These are phyloP conservation scores for Aureobasidium musti DNA, from an alignment of 2,329 filamentous ascomycete species.

Conservation along the genomic window DNA sequence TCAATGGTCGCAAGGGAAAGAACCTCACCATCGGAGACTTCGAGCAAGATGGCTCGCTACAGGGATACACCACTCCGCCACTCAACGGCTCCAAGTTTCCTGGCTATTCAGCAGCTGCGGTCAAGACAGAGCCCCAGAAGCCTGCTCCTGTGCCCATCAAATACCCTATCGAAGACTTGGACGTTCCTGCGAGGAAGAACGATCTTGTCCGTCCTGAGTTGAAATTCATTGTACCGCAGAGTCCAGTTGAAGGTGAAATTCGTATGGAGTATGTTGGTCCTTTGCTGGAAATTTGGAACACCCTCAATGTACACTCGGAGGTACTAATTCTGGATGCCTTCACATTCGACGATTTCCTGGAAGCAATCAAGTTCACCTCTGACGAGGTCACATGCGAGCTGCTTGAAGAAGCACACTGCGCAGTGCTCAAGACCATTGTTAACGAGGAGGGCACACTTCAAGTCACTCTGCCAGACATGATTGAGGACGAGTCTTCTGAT, in stretches of 20 bases:
- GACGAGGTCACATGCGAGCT: slow-evolving; percentile 77
- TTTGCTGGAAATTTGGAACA: slow-evolving; percentile 91
- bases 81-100: slow-evolving; percentile 24
- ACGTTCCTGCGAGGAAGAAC: slow-evolving; percentile 68
- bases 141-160: slow-evolving; percentile 77
- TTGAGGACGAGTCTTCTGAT: slow-evolving; percentile 70
- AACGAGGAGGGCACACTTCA: slow-evolving; percentile 77
- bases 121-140: slow-evolving; percentile 24
- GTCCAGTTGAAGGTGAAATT: slow-evolving; percentile 59
- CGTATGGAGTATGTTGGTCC: slow-evolving; percentile 82
- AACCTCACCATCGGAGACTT: slow-evolving; percentile 29
- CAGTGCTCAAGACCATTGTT: slow-evolving; percentile 83
- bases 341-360: slow-evolving; percentile 93
- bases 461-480: slow-evolving; percentile 73
- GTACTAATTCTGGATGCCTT: slow-evolving; percentile 94
- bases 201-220: slow-evolving; percentile 69
- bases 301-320: slow-evolving; percentile 95
- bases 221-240: slow-evolving; percentile 61
- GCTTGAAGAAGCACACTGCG: slow-evolving; percentile 87
- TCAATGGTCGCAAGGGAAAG: slow-evolving; percentile 30
- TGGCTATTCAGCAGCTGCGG: slow-evolving; percentile 6
- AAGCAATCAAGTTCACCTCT: slow-evolving; percentile 78
- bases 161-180: slow-evolving; percentile 93
- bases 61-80: slow-evolving; percentile 15
- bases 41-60: slow-evolving; percentile 13